Conservation (phyloP, 495 filamentous ascomycete genomes). For the Parathielavia appendiculata region DNA sequence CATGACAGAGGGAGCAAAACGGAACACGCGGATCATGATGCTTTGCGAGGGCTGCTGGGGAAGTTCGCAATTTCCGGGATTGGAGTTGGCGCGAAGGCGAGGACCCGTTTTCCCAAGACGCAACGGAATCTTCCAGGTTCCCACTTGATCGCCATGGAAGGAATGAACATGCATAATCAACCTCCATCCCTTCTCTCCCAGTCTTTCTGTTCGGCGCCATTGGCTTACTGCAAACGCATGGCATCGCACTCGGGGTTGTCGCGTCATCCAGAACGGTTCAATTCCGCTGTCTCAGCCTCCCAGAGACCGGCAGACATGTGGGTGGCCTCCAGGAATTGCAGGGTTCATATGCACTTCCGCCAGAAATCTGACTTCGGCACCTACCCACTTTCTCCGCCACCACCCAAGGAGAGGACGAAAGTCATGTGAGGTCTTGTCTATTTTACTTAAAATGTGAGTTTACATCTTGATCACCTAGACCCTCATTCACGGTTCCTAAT, state of each 20-base stretch:
- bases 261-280: constrained; percentile 10
- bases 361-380: background rate
- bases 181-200: background rate
- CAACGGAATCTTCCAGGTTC: no score
- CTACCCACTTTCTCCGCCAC: background rate
- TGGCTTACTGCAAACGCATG: constrained; percentile 8
- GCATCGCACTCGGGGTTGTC: constrained; percentile 2
- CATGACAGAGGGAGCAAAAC: background rate
- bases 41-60: no score
- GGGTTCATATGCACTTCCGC: no score
- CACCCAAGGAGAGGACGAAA: background rate
- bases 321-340: background rate
- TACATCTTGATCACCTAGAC: no score
- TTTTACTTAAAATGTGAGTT: no score
- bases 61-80: background rate
- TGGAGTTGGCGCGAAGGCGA: no score
- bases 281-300: constrained; percentile 5
- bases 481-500: no score
- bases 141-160: background rate
- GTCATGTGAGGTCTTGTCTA: no score
- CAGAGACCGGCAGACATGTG: background rate
- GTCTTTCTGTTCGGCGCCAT: background rate
- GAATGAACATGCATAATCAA: constrained; percentile 1
- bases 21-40: background rate
- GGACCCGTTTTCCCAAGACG: background rate